These are phyloP conservation scores for Metarhizium brunneum DNA, from an alignment of 2,329 filamentous ascomycete genomes.

Conservation along the genomic window DNA sequence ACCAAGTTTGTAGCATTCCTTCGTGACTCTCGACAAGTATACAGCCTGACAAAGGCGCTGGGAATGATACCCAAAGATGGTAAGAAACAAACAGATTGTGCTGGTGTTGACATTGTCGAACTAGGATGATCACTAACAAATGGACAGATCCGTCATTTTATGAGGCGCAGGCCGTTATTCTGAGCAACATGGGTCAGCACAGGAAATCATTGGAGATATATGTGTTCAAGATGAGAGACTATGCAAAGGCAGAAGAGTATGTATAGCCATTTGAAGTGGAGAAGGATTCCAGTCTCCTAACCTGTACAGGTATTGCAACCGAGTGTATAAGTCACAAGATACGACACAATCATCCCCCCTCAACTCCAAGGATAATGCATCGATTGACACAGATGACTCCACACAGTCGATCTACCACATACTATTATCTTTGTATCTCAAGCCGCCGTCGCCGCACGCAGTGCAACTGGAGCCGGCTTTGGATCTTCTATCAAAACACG, in stretches of 20 bases:
- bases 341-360: conserved; percentile 25
- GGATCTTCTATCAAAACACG: conserved; percentile 82
- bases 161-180: conserved; percentile 80
- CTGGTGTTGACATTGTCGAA: conserved; percentile 3
- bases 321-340: conserved; percentile 58
- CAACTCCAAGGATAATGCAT: conserved; percentile 22
- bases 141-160: conserved; percentile 71
- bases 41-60: conserved; percentile 72
- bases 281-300: conserved; percentile 10
- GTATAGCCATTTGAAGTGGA: conserved; percentile 20
- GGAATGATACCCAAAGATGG: conserved; percentile 70
- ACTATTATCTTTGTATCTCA: conserved; percentile 80
- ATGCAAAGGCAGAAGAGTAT: conserved; percentile 85
- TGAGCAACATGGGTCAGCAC: conserved; percentile 92
- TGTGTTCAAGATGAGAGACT: conserved; percentile 86
- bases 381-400: conserved; percentile 35
- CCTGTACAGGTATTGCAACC: conserved; percentile 69
- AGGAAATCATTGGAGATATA: conserved; percentile 96
- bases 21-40: conserved; percentile 60
- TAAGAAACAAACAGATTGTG: conserved; percentile 27
- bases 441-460: conserved; percentile 63
- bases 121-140: neutral
- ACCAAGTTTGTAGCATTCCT: conserved; percentile 66
- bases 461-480: conserved; percentile 73
- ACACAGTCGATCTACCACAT: conserved; percentile 82